Base-by-base conservation (phyloP, 2,329 filamentous ascomycete genomes). In the Coniochaeta sp. region DNA sequence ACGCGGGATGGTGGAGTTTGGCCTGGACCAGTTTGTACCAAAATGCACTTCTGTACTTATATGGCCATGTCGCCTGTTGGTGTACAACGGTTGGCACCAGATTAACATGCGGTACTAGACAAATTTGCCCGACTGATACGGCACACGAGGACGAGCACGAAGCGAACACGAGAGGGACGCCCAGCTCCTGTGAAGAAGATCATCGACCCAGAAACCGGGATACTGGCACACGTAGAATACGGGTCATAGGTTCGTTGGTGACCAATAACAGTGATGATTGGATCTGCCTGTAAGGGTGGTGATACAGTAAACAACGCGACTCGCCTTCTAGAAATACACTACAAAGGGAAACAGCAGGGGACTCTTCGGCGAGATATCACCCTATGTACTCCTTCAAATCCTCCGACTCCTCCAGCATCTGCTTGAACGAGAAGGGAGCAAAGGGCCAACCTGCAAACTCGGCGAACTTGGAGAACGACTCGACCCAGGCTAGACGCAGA, bases 381-480 rank as follows among this genome's bases (percentile, higher is more conserved):
- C 75, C 74, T 63, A 79, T 59, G 60, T 76, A 82, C 56, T 81
- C 77, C 61, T 75, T 79, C 60, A 81, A 65, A 52, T 79, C 75
- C 57, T 83, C 80, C 54, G 94, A 89, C 67, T 96, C 91, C 70
- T 96, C 91, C 59, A 96, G 71, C 66, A 95, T 72, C 31, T 81
- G 77, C 72, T 86, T 83, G 69, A 96, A 96, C 57, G 87, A 94
- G 67, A 96, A 96, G 4, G 91, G 91, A 63, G 85, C 78, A 70
- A 96, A 96, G 1, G 90, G 78, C 69, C 91, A 83, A 51, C 91
- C 91, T 54, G 89, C 87, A 63, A 94, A 94, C 66, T 95, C 85
- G 70, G 95, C 95, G 76, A 95, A 92, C 76, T 96, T 96, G 73
- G 89, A 95, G 83, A 96, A 96, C 16, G 91, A 92, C 71, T 96